Evolutionary conservation across 176 grass and related monocot species (phyloP), one percentile per base, ranked within the genome.

Genomic region (Tillandsia leiboldiana): DNA sequence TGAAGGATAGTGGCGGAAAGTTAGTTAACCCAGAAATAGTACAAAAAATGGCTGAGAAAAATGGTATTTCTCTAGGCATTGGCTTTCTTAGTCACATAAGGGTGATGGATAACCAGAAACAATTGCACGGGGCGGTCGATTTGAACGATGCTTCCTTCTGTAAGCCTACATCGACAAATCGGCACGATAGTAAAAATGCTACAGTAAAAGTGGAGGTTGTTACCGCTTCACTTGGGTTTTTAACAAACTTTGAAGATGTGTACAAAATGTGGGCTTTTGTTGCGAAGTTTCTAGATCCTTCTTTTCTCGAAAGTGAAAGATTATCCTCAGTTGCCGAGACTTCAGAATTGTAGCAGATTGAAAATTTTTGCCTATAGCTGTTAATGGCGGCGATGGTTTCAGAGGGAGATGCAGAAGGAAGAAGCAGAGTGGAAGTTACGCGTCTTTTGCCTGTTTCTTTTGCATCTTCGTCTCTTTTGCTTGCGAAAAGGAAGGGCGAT

Each of bases 221-320:
- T 47, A 99, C 94, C 26, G 94, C 89, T 66, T 99, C 94, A 26
- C 87, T 99, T 82, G 94, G 94, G 17, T 99, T 93, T 71, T 87
- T 99, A 65, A 93, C 94, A 72, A 93, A 93, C 86, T 99, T 93
- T 69, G 89, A 90, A 59, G 94, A 99, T 84, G 94, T 93, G 51
- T 99, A 99, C 79, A 90, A 63, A 66, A 70, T 93, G 70, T 99
- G 94, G 94, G 87, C 82, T 70, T 99, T 99, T 71, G 75, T 90
- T 68, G 89, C 94, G 9, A 93, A 90, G 80, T 99, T 99, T 86
- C 79, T 99, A 13, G 84, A 93, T 69, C 66, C 84, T 11, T 72
- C 72, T 51, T 99, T 93, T 76, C 59, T 88, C 80, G 81, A 99
- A 53, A 81, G 83, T 66, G 87, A 93, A 68, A 84, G 87, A 64